These are phyloP conservation scores for Fusarium azukiicola DNA, from an alignment of 2,329 filamentous ascomycete genomes.

Conservation along the genomic window DNA sequence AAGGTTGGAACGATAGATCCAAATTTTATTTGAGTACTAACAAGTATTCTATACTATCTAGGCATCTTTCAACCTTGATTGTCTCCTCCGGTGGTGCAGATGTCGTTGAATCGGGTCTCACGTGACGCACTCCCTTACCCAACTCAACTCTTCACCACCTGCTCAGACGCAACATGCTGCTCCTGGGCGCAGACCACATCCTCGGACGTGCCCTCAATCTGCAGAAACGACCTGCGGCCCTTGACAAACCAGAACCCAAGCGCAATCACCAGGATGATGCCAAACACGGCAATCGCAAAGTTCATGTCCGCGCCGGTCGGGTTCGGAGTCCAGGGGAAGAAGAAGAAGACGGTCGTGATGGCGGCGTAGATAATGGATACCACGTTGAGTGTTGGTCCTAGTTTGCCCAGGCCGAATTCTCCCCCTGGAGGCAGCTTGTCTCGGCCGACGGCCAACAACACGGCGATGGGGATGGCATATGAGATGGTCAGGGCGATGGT, in stretches of 20 bases:
- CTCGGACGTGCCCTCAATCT: slow-evolving; percentile 51
- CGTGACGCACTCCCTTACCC: neutral
- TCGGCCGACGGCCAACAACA: slow-evolving; percentile 71
- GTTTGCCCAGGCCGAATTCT: slow-evolving; percentile 68
- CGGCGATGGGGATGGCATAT: slow-evolving; percentile 70
- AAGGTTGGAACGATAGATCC: too few relatives aligned
- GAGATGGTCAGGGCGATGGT: slow-evolving; percentile 78
- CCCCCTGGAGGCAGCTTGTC: slow-evolving; percentile 69
- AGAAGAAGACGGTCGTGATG: slow-evolving; percentile 76
- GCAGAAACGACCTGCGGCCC: slow-evolving; percentile 62
- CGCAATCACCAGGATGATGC: slow-evolving; percentile 72
- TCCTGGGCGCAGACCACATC: slow-evolving; percentile 34
- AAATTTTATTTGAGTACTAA: too few relatives aligned
- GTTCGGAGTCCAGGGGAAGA: slow-evolving; percentile 70
- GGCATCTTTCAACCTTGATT: too few relatives aligned
- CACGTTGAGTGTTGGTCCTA: slow-evolving; percentile 66
- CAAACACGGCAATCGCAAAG: slow-evolving; percentile 77
- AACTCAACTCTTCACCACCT: slow-evolving; percentile 11
- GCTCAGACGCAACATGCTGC: neutral
- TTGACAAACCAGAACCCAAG: slow-evolving; percentile 72
- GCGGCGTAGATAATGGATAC: slow-evolving; percentile 72
- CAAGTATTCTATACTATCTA: too few relatives aligned
- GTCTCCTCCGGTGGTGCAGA: neutral
- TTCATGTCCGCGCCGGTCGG: slow-evolving; percentile 74
- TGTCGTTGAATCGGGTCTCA: neutral